These are phyloP conservation scores for Periconia digitata DNA, from an alignment of 2,329 filamentous ascomycete genomes.

Conservation along the genomic window DNA sequence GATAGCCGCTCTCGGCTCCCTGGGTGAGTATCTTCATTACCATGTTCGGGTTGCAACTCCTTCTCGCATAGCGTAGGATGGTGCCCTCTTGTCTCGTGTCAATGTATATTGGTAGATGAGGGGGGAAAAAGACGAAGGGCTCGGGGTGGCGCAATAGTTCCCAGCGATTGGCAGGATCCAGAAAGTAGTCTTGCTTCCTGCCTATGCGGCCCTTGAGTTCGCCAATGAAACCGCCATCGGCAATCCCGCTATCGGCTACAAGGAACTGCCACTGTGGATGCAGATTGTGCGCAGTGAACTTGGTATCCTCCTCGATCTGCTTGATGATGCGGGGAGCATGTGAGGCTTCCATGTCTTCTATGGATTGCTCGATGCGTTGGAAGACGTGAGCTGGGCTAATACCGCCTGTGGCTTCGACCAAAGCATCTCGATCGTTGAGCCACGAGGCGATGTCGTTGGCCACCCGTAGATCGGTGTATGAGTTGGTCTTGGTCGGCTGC, in stretches of 20 bases:
- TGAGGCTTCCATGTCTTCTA: constrained; percentile 55
- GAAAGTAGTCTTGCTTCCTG: constrained; percentile 50
- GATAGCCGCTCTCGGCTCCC: constrained; percentile 65
- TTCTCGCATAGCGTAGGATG: constrained; percentile 80
- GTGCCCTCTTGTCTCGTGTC: constrained; percentile 89
- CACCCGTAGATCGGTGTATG: constrained; percentile 74
- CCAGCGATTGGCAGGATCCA: constrained; percentile 52
- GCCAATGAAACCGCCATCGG: constrained; percentile 59
- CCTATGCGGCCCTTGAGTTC: constrained; percentile 68
- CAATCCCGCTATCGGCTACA: constrained; percentile 55
- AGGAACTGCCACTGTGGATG: constrained; percentile 73
- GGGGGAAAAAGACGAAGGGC: constrained; percentile 68
- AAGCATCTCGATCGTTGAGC: constrained; percentile 71
- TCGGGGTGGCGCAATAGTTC: constrained; percentile 51
- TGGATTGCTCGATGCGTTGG: constrained; percentile 57
- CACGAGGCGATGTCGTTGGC: constrained; percentile 75
- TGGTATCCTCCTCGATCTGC: constrained; percentile 55
- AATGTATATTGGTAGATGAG: constrained; percentile 85
- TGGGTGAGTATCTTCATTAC: constrained; percentile 83
- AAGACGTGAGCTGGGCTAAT: constrained; percentile 69
- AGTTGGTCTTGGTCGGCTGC: constrained; percentile 67
- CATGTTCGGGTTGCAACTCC: constrained; percentile 91
- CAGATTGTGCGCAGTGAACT: constrained; percentile 54
- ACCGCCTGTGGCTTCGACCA: constrained; percentile 68
- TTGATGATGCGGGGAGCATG: constrained; percentile 55